Evolutionary conservation across 768 basidiomycete genomes (phyloP).

Genomic region (Clitopilus hobsonii): DNA sequence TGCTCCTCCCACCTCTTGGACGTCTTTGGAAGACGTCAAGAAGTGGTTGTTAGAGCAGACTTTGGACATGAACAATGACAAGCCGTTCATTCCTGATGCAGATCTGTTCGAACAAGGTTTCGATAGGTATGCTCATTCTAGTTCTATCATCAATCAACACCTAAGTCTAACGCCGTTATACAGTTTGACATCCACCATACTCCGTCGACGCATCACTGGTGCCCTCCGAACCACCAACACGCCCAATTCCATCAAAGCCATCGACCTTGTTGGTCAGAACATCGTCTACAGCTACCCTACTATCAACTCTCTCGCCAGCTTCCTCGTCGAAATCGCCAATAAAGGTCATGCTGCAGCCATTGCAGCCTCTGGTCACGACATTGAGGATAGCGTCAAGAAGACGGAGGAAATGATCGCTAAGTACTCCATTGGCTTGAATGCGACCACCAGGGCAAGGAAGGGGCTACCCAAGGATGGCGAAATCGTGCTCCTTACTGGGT

Average conservation of each 20-base stretch:
- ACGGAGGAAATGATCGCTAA: constrained; percentile 37
- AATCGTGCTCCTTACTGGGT: constrained; percentile 14
- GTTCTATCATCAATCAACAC: background rate
- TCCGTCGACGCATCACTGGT: constrained; percentile 31
- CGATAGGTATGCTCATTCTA: constrained; percentile 14
- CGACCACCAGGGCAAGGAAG: background rate
- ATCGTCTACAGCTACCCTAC: constrained; percentile 23
- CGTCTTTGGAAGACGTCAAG: constrained; percentile 8
- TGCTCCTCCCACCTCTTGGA: constrained; percentile 18
- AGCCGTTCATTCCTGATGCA: constrained; percentile 9
- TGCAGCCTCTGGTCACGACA: background rate
- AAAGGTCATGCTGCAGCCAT: constrained; percentile 3
- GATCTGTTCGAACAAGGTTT: constrained; percentile 26
- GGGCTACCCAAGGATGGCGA: background rate
- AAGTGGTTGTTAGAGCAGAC: constrained; percentile 19
- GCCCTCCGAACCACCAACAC: constrained; percentile 19
- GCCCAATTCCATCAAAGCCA: constrained; percentile 12
- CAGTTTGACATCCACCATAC: constrained; percentile 19
- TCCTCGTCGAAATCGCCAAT: constrained; percentile 11
- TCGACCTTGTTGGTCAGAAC: constrained; percentile 23
- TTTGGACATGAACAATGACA: constrained; percentile 19
- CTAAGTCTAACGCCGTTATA: background rate
- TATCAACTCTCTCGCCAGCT: constrained; percentile 17
- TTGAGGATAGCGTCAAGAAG: background rate
- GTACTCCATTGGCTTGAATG: constrained; percentile 20